Base-by-base conservation (phyloP, 202 grass and related monocot genomes). In the Miscanthus sacchariflorus region DNA sequence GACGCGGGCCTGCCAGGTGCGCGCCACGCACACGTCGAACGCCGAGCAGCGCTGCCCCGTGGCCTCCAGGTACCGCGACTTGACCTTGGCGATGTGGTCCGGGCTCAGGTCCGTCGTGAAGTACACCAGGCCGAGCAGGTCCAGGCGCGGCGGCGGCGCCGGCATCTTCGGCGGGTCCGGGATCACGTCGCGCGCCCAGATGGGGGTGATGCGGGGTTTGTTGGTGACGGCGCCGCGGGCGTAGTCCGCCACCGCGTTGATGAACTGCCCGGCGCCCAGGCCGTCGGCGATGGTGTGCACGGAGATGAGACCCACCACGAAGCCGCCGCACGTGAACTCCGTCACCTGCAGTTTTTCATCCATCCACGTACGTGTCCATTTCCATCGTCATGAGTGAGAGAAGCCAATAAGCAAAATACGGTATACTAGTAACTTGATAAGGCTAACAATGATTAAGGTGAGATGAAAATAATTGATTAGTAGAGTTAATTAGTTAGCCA, bases 251-350 rank as follows among this genome's bases (percentile, higher is more conserved):
- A 99, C 91, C 69, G 97, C 92, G 79, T 95, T 93, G 70, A 96
- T 81, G 84, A 99, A 91, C 86, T 96, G 97, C 0, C 88, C 97
- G 7, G 97, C 91, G 38, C 97, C 97, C 0, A 99, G 89, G 0
- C 97, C 97, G 63, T 99, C 97, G 50, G 93, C 92, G n/a, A 99
- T 90, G 6, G 91, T 92, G 91, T 99, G 94, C 66, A 96, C 91
- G 0, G 94, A 93, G 81, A 93, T 88, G 17, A 99, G 91, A 0
- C 97, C 97, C 59, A 99, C 88, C n/a, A 93, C 92, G 80, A 99
- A 99, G 9, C 94, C 91, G 24, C 97, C 92, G 21, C 97, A 95
- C 5, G 50, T 72, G 90, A 99, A 96, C 80, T 99, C 94, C 12
- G 97, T 99, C 72, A 54, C 50, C 50, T 50, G 48, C 48, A 1